A percentile compares a stretch with the other conserved stretches of the same genome.
Conservation (phyloP, 768 basidiomycete genomes). For the Lactarius akahatsu region DNA sequence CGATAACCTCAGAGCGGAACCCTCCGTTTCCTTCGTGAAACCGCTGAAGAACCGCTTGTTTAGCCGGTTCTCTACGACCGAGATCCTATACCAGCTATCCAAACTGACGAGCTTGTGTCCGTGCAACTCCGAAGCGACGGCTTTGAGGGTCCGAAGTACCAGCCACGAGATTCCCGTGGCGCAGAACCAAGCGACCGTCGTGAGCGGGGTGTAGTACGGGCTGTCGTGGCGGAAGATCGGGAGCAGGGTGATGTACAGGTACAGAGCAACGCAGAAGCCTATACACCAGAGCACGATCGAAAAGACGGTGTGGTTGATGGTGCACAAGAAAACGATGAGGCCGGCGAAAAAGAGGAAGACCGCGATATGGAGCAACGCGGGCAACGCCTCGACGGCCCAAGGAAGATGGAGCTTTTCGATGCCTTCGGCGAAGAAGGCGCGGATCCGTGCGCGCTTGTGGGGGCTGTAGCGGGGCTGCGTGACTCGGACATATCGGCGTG, state of each 20-base stretch:
- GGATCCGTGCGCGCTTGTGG: conserved; percentile 42
- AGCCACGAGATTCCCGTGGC: conserved; percentile 20
- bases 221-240: conserved; percentile 19
- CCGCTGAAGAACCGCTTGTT: conserved; percentile 22
- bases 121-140: conserved; percentile 17
- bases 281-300: conserved; percentile 18
- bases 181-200: conserved; percentile 22
- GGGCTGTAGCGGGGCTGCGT: conserved; percentile 34
- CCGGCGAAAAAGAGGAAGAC: conserved; percentile 53
- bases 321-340: conserved; percentile 45
- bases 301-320: conserved; percentile 30
- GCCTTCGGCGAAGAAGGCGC: conserved; percentile 41
- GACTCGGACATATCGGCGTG: conserved; percentile 38
- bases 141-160: conserved; percentile 12
- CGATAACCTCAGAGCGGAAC: conserved; percentile 10
- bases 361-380: conserved; percentile 49
- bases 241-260: conserved; percentile 24
- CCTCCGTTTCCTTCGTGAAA: conserved; percentile 20
- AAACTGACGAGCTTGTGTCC: conserved; percentile 20
- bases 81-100: conserved; percentile 22
- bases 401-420: conserved; percentile 43
- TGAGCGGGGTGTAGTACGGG: conserved; percentile 32
- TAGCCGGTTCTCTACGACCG: conserved; percentile 16
- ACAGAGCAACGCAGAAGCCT: conserved; percentile 20
- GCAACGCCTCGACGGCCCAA: conserved; percentile 44